These are phyloP conservation scores for Talaromyces piceae DNA, from an alignment of 2,329 filamentous ascomycete species.

Conservation along the genomic window DNA sequence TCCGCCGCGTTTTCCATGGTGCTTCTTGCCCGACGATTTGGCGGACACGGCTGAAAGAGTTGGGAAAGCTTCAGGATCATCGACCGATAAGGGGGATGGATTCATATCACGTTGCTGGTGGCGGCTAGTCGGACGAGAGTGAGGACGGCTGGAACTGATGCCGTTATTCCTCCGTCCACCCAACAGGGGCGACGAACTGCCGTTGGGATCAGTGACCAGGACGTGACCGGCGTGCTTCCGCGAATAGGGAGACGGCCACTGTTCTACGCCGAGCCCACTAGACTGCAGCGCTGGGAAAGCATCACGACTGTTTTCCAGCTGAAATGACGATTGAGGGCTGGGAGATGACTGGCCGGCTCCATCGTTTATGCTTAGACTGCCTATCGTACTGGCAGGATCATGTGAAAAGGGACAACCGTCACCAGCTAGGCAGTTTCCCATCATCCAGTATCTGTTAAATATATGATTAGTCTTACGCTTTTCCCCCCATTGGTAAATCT, in stretches of 20 bases:
- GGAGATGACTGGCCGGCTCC: conserved; percentile 41
- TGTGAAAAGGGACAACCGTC: conserved; percentile 96
- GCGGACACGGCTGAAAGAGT: conserved; percentile 65
- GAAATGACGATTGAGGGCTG: conserved; percentile 59
- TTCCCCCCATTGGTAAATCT: background rate
- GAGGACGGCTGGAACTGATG: conserved; percentile 56
- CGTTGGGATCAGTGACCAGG: conserved; percentile 41
- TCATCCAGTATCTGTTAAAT: conserved; percentile 69
- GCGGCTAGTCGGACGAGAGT: conserved; percentile 78
- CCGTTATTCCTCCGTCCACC: conserved; percentile 31
- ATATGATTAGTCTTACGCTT: background rate
- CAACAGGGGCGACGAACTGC: conserved; percentile 19
- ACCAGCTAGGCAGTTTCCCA: conserved; percentile 89
- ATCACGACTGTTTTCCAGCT: conserved; percentile 69
- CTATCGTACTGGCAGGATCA: conserved; percentile 80
- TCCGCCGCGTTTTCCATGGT: conserved; percentile 83
- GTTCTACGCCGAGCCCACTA: conserved; percentile 52
- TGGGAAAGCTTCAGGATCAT: conserved; percentile 94
- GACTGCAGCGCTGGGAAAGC: conserved; percentile 72
- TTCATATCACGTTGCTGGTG: conserved; percentile 60
- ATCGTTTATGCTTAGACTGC: conserved; percentile 66
- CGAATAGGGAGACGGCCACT: conserved; percentile 45
- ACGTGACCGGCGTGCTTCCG: conserved; percentile 39
- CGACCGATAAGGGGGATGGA: conserved; percentile 66
- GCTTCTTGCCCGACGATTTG: conserved; percentile 72